Percentiles rank a stretch among this genome's conserved stretches.
Evolutionary conservation across 306 rosid species (phyloP).

Genomic region (Alnus glutinosa): DNA sequence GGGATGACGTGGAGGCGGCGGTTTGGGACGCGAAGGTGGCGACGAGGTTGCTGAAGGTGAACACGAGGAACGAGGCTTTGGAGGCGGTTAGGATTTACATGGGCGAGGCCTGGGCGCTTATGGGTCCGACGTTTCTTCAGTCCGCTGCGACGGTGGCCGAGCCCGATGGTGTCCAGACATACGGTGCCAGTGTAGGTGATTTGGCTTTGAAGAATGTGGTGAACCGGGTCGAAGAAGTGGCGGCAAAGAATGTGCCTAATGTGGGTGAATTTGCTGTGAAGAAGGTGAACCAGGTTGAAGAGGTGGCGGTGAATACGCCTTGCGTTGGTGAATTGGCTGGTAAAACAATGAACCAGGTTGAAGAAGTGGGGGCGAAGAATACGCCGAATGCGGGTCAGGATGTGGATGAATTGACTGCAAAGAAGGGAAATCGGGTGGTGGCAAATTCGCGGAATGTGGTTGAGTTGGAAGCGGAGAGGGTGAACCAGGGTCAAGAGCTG

Average conservation of each 20-base stretch:
- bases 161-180: background rate
- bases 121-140: constrained; percentile 61
- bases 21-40: constrained; percentile 43
- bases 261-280: constrained; percentile 1
- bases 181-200: background rate
- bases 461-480: no score
- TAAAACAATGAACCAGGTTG: no score
- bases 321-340: background rate
- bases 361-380: background rate
- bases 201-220: background rate
- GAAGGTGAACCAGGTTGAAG: background rate
- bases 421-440: no score
- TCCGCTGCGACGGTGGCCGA: constrained; percentile 24
- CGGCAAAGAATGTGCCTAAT: background rate
- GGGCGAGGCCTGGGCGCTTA: constrained; percentile 53
- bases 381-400: background rate
- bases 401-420: background rate
- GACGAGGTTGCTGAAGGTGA: constrained; percentile 44
- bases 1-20: constrained; percentile 58
- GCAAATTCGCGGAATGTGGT: no score
- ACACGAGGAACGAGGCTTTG: constrained; percentile 55
- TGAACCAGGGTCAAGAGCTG: background rate
- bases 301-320: background rate
- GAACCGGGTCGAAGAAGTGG: no score
- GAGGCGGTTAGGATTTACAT: constrained; percentile 39